These are phyloP conservation scores for Calonectria leucothoes DNA, from an alignment of 2,329 filamentous ascomycete species.

Conservation along the genomic window DNA sequence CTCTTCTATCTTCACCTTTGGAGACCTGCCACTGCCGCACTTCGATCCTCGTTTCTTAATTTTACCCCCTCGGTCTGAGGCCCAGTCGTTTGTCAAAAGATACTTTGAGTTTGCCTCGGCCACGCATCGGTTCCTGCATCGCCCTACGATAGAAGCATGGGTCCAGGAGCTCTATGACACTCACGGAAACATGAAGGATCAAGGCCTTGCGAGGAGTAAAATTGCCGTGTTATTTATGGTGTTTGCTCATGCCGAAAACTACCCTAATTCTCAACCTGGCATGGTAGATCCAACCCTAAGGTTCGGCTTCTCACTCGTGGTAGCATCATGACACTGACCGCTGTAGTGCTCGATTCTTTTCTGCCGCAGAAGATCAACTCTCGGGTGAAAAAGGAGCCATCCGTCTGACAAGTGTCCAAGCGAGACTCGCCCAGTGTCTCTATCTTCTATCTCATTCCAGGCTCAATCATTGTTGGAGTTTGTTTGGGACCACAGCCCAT, in stretches of 20 bases:
- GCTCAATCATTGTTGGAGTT: conserved; percentile 58
- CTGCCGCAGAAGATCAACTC: conserved; percentile 49
- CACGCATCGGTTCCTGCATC: conserved; percentile 65
- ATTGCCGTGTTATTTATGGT: conserved; percentile 61
- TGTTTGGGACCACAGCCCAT: conserved; percentile 55
- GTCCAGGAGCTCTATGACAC: conserved; percentile 52
- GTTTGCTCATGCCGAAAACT: conserved; percentile 60
- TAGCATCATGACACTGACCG: background rate
- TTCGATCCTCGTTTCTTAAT: conserved; percentile 48
- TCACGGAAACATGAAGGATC: conserved; percentile 36
- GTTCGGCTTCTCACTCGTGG: background rate
- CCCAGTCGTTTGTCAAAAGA: conserved; percentile 51
- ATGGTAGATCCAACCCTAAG: conserved; percentile 24
- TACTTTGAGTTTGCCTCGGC: conserved; percentile 68
- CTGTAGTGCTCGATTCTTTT: conserved; percentile 45
- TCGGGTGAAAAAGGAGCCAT: conserved; percentile 50
- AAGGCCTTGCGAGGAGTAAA: conserved; percentile 32
- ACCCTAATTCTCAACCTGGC: conserved; percentile 43
- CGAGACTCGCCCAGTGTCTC: conserved; percentile 51
- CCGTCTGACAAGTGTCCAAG: conserved; percentile 52
- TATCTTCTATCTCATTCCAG: conserved; percentile 55
- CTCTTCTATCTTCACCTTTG: conserved; percentile 60
- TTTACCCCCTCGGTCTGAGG: conserved; percentile 50
- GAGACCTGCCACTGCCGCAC: conserved; percentile 58
- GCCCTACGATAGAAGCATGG: conserved; percentile 60